Percentiles rank a stretch among this genome's conserved stretches.
phyloP scores from a whole-genome alignment of 2,329 filamentous ascomycete species.

The Rutstroemia sp. region DNA sequence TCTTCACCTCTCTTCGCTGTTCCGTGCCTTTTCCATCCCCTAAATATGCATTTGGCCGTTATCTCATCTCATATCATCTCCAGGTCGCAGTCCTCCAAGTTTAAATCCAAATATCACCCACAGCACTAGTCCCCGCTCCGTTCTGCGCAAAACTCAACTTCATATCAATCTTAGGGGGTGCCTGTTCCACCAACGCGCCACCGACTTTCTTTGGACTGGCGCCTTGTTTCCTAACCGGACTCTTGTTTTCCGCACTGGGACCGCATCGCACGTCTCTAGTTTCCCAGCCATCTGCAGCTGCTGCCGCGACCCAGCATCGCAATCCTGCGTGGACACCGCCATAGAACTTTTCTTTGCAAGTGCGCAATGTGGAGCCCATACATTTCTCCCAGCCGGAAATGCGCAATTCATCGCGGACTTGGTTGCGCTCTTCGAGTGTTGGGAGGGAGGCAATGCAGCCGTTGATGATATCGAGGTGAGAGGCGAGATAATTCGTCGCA shows the following conservation, averaged over 20 bases:
- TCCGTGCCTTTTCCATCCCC: neutral
- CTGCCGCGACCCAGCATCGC: constrained; percentile 84
- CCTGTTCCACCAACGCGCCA: constrained; percentile 6
- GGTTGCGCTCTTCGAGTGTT: constrained; percentile 62
- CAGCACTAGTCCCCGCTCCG: constrained; percentile 1
- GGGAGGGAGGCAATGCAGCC: constrained; percentile 79
- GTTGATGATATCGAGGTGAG: constrained; percentile 88
- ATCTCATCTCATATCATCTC: neutral
- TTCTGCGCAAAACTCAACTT: constrained; percentile 24
- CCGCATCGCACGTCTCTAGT: constrained; percentile 74
- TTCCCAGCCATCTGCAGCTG: constrained; percentile 81
- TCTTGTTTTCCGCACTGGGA: constrained; percentile 37
- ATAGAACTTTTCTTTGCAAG: constrained; percentile 98
- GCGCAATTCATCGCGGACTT: constrained; percentile 66
- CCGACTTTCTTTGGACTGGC: constrained; percentile 24
- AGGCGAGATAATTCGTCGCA: constrained; percentile 90
- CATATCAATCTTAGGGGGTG: constrained; percentile 28
- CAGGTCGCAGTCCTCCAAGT: neutral
- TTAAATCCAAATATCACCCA: constrained; percentile 22
- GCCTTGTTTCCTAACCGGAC: constrained; percentile 39
- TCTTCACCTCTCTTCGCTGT: neutral
- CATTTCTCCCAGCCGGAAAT: constrained; percentile 87
- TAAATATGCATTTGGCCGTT: too few relatives aligned
- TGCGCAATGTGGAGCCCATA: constrained; percentile 74
- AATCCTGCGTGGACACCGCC: constrained; percentile 83